These are phyloP conservation scores for Ophiostoma ips DNA, from an alignment of 2,329 filamentous ascomycete genomes.

Conservation along the genomic window DNA sequence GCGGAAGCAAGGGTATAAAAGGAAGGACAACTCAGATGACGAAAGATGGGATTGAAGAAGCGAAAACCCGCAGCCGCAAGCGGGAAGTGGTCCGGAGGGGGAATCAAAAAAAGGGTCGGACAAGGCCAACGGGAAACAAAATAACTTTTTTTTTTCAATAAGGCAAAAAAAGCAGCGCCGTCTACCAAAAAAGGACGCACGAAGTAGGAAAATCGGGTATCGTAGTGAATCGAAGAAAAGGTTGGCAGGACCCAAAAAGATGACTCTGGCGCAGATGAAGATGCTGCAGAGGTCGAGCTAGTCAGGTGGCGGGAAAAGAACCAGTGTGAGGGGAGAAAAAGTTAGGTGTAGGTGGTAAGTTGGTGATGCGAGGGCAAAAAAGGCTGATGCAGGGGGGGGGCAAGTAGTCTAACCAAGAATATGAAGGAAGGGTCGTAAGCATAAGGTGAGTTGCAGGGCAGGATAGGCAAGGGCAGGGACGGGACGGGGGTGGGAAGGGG, in stretches of 20 bases:
- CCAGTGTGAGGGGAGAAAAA: not conserved
- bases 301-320: not conserved
- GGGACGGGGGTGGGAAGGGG: not conserved
- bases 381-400: not conserved
- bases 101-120: constrained; percentile 1
- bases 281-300: not conserved
- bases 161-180: not conserved
- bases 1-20: not conserved
- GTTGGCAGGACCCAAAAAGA: not conserved
- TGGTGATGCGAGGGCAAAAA: not conserved
- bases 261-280: not conserved
- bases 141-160: not conserved
- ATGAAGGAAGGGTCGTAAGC: not conserved
- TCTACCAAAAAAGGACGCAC: constrained; percentile 1
- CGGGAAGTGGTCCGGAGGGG: not conserved
- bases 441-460: not conserved
- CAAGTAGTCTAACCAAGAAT: not conserved
- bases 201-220: not conserved
- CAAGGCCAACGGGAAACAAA: not conserved
- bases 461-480: not conserved
- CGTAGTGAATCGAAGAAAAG: not conserved
- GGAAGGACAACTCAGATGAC: not conserved
- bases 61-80: not conserved
- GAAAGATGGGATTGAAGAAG: not conserved
- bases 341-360: not conserved